Conservation (phyloP, 2,329 filamentous ascomycete genomes). For the Aspergillus ochraceoroseus region DNA sequence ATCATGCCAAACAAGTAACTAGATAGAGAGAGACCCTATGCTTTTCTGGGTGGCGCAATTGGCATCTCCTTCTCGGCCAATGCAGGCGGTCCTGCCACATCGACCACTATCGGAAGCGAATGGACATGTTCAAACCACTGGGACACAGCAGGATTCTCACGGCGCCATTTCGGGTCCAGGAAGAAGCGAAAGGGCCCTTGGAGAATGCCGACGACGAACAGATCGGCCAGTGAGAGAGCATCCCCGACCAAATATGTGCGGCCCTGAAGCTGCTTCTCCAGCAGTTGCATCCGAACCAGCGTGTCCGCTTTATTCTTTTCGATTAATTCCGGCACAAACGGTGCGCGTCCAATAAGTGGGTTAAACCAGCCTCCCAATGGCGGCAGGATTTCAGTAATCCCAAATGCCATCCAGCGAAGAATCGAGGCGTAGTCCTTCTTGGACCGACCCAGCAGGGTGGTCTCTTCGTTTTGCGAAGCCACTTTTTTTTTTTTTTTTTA, state of each 20-base stretch:
- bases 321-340: background rate
- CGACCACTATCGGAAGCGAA: background rate
- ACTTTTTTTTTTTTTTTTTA: too few relatives aligned
- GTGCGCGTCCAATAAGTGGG: conserved; percentile 6
- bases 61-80: conserved; percentile 2
- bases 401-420: conserved; percentile 15
- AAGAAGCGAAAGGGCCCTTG: conserved; percentile 6
- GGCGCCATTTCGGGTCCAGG: conserved; percentile 5
- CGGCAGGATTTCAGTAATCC: conserved; percentile 10
- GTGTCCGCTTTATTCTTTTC: conserved; percentile 1
- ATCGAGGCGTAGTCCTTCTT: conserved; percentile 12
- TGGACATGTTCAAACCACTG: conserved; percentile 9
- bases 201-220: conserved; percentile 9
- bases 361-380: conserved; percentile 6
- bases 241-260: conserved; percentile 7
- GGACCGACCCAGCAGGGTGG: conserved; percentile 11
- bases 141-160: conserved; percentile 3
- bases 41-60: background rate
- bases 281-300: background rate
- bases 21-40: background rate
- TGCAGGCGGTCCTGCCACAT: background rate
- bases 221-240: conserved; percentile 5
- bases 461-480: conserved; percentile 10
- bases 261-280: conserved; percentile 6
- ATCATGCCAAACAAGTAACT: too few relatives aligned